Base-by-base conservation (phyloP, 108 stramenopile species). In the Nannochloropsis granulata region DNA sequence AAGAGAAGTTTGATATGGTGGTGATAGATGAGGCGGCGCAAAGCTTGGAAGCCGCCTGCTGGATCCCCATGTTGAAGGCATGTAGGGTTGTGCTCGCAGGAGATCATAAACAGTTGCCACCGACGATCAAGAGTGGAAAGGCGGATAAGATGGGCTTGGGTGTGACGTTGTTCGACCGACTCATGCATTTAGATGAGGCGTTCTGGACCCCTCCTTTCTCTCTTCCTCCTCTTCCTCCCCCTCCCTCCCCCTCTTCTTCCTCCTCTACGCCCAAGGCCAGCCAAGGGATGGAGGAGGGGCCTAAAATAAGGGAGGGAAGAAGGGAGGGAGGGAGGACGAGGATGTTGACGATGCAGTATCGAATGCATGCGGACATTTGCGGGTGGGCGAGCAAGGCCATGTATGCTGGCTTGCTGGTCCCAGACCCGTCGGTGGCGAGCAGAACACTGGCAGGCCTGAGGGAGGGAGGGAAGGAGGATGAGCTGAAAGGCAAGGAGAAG, bases 21-120 rank as follows among this genome's bases (percentile, higher is more conserved):
- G 89, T 99, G n/a, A 96, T 99, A 84, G 99, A 99, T 85, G 99
- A 99, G 87, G 98, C 97, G 12, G 99, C 98, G 13, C 97, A 98
- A 89, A 95, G 95, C 14, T 84, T 98, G 83, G 97, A 99, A 82
- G 95, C 95, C 21, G 93, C 94, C 12, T 96, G 96, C 84, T 98
- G 97, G 97, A 94, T 95, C 85, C 95, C 94, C 12, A 92, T 94
- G 24, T 88, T 97, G 26, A 88, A 92, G 42, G 96, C 95, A 13
- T 86, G 87, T 82, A 88, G 92, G 46, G 90, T 95, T 13, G 94
- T 99, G 14, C 91, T 99, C 34, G 98, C 98, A 0, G 93, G 93
- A 34, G 98, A 99, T 89, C 98, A 99, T 90, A 92, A 92, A 81
- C 98, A 99, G 91, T 91, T 99, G 43, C 96, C 98, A 43, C 98